Base-by-base conservation (phyloP, 352 stramenopile species). In the Globisporangium paroecandrum region DNA sequence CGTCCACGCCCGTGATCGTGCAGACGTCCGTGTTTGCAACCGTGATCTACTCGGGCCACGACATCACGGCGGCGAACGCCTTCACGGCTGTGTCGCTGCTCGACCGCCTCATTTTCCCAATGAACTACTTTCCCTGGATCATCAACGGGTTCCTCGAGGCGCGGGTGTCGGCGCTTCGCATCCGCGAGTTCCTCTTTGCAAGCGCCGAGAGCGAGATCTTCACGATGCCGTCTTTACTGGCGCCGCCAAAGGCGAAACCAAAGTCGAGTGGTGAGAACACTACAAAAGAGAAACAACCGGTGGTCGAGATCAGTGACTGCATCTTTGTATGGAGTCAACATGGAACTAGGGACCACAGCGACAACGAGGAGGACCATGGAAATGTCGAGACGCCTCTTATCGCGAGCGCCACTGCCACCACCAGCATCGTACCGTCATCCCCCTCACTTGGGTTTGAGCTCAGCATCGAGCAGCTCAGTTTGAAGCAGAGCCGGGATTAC, bases 91-190 rank as follows among this genome's bases (percentile, higher is more conserved):
- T 97, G 27, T 79, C 91, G n/a, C 66, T 97, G 49, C 76, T 97
- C 0, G 86, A 97, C 55, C 87, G 89, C 7, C 78, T 97, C 4
- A 91, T 97, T 27, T 96, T 93, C 62, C 91, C 91, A 1, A 97
- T 97, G 82, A 97, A 97, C 55, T 94, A 94, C 49, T 95, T 97
- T 27, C 90, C 90, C 22, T 97, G 90, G 89, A 94, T 97, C 69
- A 88, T 97, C 65, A 97, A 95, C 38, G 89, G 89, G 5, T 89
- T 97, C 59, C 75, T 96, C 0, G 91, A 97, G 64, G 90, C 90
- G 4, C 76, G 71, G 7, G 87, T 97, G 8, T 97, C 91, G 47
- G 87, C 83, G 12, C 64, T 88, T 18, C 83, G 90, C 20, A 83
- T 97, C 43, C 79, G 87, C 22, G 65, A 62, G 29, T 97, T 90